These are phyloP conservation scores for Claviceps citrina DNA, from an alignment of 2,329 filamentous ascomycete species.

Conservation along the genomic window DNA sequence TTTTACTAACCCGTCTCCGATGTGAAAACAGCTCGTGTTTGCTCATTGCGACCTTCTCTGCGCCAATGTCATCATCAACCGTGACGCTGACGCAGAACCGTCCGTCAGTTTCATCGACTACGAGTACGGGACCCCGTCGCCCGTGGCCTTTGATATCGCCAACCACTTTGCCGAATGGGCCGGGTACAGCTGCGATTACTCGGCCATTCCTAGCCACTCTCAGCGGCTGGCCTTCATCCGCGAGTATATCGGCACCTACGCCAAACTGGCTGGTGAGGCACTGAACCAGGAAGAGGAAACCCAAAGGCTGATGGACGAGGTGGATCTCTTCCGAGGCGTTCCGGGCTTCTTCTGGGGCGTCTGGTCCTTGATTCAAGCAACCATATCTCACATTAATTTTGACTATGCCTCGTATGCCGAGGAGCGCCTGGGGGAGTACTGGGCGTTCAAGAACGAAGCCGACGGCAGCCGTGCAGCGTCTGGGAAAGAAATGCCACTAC, in stretches of 20 bases:
- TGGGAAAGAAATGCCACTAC: constrained; percentile 49
- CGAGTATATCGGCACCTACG: constrained; percentile 70
- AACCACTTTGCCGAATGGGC: constrained; percentile 99
- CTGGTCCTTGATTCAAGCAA: constrained; percentile 89
- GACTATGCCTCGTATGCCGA: constrained; percentile 91
- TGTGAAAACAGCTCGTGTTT: constrained; percentile 59
- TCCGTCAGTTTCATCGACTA: constrained; percentile 80
- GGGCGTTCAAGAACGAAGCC: constrained; percentile 68
- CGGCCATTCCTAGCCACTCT: constrained; percentile 59
- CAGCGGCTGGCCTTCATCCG: constrained; percentile 68
- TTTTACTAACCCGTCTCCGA: constrained; percentile 5
- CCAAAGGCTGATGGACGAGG: constrained; percentile 57
- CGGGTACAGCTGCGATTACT: constrained; percentile 88
- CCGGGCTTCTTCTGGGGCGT: constrained; percentile 88
- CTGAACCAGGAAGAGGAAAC: constrained; percentile 46
- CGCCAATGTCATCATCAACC: constrained; percentile 82
- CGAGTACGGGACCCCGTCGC: constrained; percentile 89
- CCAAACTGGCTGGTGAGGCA: constrained; percentile 29
- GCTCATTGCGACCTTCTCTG: constrained; percentile 91
- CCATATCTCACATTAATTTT: constrained; percentile 89
- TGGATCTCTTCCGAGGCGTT: constrained; percentile 75
- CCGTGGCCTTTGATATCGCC: constrained; percentile 87
- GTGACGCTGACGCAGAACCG: constrained; percentile 19
- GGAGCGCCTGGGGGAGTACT: constrained; percentile 75
- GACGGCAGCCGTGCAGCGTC: constrained; percentile 41